A percentile compares a stretch with the other conserved stretches of the same genome.
Conservation (phyloP, 768 basidiomycete species). For the Chalciporus chontae region DNA sequence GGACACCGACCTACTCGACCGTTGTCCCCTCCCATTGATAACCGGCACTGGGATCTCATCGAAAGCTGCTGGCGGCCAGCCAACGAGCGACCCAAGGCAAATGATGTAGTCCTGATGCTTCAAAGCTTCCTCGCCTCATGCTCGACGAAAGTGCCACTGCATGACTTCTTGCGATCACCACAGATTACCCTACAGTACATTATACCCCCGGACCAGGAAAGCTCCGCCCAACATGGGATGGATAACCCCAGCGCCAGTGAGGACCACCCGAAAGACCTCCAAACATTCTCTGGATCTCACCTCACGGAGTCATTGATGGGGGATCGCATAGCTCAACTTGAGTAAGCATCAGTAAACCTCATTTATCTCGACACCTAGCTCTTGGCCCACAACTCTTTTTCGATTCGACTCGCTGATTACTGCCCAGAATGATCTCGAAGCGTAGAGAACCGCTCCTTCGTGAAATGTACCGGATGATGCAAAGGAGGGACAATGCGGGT, state of each 20-base stretch:
- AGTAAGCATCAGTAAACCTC: conserved; percentile 12
- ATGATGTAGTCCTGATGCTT: no score
- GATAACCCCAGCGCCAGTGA: not conserved
- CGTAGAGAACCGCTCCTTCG: conserved; percentile 65
- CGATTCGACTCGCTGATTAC: not conserved
- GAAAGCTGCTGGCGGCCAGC: conserved; percentile 3
- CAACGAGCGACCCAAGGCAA: not conserved
- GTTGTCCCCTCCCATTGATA: conserved; percentile 2
- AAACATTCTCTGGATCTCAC: not conserved
- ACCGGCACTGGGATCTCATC: conserved; percentile 6
- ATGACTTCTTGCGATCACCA: no score
- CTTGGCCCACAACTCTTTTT: not conserved
- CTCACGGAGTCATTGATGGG: conserved; percentile 29
- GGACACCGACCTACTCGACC: conserved; percentile 6
- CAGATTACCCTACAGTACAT: no score
- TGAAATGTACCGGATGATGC: conserved; percentile 63
- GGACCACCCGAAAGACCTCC: not conserved
- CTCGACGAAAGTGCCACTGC: no score
- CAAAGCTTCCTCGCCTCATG: no score
- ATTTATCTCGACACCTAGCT: not conserved
- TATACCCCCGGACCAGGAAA: no score
- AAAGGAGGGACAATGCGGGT: conserved; percentile 43
- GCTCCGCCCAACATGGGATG: no score
- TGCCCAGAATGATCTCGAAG: conserved; percentile 50
- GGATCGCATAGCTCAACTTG: conserved; percentile 23